phyloP scores from a whole-genome alignment of 768 basidiomycete species.

The Russula brevipes region DNA sequence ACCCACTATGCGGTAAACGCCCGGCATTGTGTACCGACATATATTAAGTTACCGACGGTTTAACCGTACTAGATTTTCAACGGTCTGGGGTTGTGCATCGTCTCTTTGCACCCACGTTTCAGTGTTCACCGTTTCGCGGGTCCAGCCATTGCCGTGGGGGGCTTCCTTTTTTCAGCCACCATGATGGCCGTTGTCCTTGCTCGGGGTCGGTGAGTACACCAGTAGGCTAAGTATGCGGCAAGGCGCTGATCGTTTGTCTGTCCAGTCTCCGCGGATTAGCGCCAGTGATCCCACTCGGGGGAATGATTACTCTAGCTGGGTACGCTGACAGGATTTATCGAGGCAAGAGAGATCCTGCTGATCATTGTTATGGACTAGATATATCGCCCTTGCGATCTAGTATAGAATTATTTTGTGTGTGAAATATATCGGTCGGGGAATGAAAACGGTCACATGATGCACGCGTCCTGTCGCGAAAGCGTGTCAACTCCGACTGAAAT shows the following conservation, averaged over 20 bases:
- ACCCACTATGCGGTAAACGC: conserved; percentile 52
- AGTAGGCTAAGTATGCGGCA: neutral
- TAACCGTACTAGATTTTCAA: conserved; percentile 50
- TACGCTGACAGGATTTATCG: conserved; percentile 33
- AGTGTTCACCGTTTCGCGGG: conserved; percentile 58
- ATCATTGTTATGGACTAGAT: conserved; percentile 35
- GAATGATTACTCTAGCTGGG: conserved; percentile 62
- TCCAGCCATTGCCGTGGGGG: conserved; percentile 56
- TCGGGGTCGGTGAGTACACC: conserved; percentile 37
- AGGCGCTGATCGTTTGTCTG: neutral
- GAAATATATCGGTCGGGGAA: neutral
- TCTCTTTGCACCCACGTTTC: conserved; percentile 62
- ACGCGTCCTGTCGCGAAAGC: conserved; percentile 35
- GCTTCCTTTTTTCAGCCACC: conserved; percentile 56
- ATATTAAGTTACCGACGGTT: neutral
- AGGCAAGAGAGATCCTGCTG: neutral
- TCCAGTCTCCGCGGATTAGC: conserved; percentile 49
- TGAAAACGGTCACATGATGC: conserved; percentile 36
- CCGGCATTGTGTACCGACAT: neutral
- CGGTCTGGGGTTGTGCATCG: conserved; percentile 56
- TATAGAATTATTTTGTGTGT: neutral
- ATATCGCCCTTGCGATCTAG: conserved; percentile 47
- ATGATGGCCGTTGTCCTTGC: conserved; percentile 52
- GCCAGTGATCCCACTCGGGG: conserved; percentile 65
- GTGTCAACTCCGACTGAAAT: conserved; percentile 46